phyloP scores from a whole-genome alignment of 2,329 filamentous ascomycete genomes.

The Lithohypha guttulata region DNA sequence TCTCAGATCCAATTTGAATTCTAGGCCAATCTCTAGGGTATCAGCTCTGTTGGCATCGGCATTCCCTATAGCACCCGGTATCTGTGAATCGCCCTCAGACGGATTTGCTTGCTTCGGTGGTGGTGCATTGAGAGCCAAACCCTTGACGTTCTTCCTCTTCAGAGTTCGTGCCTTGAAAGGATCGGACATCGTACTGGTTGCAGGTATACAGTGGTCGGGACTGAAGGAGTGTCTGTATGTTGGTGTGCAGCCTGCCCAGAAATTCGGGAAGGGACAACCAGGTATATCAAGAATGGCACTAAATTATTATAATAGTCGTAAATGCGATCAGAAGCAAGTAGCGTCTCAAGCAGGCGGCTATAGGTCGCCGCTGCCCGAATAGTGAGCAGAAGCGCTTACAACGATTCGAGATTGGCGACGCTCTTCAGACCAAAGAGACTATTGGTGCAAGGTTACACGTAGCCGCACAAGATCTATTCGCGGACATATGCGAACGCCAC shows the following conservation, averaged over 20 bases:
- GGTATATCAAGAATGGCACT: no score
- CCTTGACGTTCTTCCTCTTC: conserved; percentile 99
- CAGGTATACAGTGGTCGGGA: conserved; percentile 16
- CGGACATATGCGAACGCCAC: neutral
- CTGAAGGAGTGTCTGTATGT: conserved; percentile 3
- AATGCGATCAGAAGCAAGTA: conserved; percentile 3
- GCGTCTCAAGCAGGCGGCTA: conserved; percentile 7
- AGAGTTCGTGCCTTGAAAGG: conserved; percentile 62
- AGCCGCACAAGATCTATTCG: conserved; percentile 1
- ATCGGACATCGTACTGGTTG: conserved; percentile 44
- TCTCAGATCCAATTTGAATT: conserved; percentile 86
- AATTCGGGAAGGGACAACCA: no score
- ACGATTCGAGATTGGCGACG: conserved; percentile 6
- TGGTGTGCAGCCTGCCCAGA: neutral
- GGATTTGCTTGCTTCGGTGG: conserved; percentile 61
- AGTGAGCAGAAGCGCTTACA: conserved; percentile 6
- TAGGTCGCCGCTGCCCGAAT: conserved; percentile 7
- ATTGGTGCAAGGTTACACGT: conserved; percentile 6
- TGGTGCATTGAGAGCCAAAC: conserved; percentile 72
- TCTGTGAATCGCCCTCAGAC: conserved; percentile 58
- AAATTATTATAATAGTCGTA: no score
- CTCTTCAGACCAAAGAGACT: conserved; percentile 3
- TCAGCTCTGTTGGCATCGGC: conserved; percentile 51
- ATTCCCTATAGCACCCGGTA: conserved; percentile 49
- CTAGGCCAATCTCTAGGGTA: conserved; percentile 87